Conservation (phyloP, 306 rosid species). For the Erythrophleum fordii region DNA sequence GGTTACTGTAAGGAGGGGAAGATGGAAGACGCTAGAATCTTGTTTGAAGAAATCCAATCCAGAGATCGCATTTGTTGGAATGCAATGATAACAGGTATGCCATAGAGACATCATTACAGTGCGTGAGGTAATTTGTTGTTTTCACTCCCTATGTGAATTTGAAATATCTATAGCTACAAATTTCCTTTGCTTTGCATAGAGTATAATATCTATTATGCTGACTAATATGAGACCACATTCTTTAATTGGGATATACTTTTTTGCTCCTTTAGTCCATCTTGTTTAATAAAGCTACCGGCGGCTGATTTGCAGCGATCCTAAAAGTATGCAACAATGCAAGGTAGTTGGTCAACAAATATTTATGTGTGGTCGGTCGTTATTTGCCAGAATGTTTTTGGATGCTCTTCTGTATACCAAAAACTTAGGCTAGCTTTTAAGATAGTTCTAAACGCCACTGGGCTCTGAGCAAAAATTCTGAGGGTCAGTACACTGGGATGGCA, state of each 20-base stretch:
- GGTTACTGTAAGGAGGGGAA: slow-evolving; percentile 59
- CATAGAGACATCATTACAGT: not conserved
- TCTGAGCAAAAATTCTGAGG: not conserved
- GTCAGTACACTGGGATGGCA: not conserved
- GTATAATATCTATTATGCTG: not conserved
- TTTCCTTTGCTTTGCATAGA: not conserved
- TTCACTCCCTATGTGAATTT: not conserved
- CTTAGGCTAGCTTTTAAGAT: slow-evolving; percentile 9
- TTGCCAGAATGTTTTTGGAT: not conserved
- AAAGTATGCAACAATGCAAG: not conserved
- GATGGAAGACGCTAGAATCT: slow-evolving; percentile 49
- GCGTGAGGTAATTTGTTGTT: not conserved
- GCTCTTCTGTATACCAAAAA: not conserved
- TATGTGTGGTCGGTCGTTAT: not conserved
- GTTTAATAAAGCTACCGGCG: not conserved
- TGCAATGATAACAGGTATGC: slow-evolving; percentile 59
- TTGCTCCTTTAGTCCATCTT: not conserved
- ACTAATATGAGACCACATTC: not conserved
- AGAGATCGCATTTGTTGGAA: slow-evolving; percentile 61
- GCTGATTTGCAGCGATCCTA: not conserved
- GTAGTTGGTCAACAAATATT: not conserved
- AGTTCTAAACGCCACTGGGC: not conserved
- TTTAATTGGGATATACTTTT: not conserved
- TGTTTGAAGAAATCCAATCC: slow-evolving; percentile 48
- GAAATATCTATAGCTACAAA: not conserved